These are phyloP conservation scores for Rhizophagus clarus DNA, from an alignment of 192 early-diverging fungal species.

Conservation along the genomic window DNA sequence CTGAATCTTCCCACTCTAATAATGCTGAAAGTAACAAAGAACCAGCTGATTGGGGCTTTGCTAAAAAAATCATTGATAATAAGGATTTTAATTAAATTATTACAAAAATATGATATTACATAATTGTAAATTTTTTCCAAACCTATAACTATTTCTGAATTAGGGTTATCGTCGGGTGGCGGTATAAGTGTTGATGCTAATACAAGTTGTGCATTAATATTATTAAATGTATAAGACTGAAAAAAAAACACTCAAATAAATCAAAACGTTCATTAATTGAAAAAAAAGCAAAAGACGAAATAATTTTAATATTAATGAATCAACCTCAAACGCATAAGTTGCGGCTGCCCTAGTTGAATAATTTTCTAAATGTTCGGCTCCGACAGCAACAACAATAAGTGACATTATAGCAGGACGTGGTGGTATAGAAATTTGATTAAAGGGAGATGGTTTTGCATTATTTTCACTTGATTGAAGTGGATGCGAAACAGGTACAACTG, in stretches of 20 bases:
- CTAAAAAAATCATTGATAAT: constrained; percentile 38
- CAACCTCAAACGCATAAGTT: constrained; percentile 74
- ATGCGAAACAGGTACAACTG: constrained; percentile 63
- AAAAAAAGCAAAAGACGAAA: background rate
- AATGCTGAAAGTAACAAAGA: constrained; percentile 83
- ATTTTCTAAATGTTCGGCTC: constrained; percentile 45
- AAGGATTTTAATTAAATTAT: background rate
- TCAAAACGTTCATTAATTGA: background rate
- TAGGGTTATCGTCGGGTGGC: constrained; percentile 74
- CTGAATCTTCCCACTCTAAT: constrained; percentile 71
- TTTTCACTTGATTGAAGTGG: constrained; percentile 28
- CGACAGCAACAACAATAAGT: constrained; percentile 77
- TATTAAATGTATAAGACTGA: constrained; percentile 74
- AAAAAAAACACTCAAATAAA: background rate
- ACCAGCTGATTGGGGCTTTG: constrained; percentile 81
- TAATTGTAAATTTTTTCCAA: background rate
- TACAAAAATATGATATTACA: background rate
- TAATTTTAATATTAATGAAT: background rate
- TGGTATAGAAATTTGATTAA: constrained; percentile 34
- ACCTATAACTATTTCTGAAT: constrained; percentile 37
- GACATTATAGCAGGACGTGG: constrained; percentile 83
- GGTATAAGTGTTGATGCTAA: constrained; percentile 83
- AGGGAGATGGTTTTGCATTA: constrained; percentile 26
- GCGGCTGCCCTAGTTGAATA: constrained; percentile 80
- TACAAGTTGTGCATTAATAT: constrained; percentile 86